Conservation (phyloP, 352 stramenopile species). For the Thraustochytrium striatum region DNA sequence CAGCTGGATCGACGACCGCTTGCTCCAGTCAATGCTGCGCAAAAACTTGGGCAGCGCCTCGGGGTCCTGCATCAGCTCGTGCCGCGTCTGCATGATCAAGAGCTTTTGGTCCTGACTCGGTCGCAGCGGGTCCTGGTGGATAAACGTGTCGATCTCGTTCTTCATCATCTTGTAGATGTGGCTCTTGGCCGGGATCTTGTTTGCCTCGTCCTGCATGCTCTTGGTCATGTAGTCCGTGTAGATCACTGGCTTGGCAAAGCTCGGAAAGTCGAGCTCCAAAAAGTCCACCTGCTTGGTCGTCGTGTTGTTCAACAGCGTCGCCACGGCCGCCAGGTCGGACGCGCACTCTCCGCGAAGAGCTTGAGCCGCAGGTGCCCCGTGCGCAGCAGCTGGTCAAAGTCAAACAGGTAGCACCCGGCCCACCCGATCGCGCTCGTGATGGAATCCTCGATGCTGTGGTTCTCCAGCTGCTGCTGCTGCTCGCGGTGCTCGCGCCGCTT, state of each 20-base stretch:
- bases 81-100: conserved; percentile 70
- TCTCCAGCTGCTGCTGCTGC: background rate
- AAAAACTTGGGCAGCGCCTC: conserved; percentile 73
- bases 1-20: conserved; percentile 70
- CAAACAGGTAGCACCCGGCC: conserved; percentile 70
- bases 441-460: background rate
- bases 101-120: conserved; percentile 62
- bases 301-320: conserved; percentile 49
- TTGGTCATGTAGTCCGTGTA: conserved; percentile 50
- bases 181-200: conserved; percentile 27
- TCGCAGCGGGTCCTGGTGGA: conserved; percentile 66
- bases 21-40: conserved; percentile 71
- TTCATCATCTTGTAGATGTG: conserved; percentile 53
- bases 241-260: conserved; percentile 60
- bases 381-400: conserved; percentile 69
- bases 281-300: conserved; percentile 69
- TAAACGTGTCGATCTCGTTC: conserved; percentile 59
- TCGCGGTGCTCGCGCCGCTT: background rate
- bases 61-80: conserved; percentile 61
- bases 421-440: conserved; percentile 55
- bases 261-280: conserved; percentile 25
- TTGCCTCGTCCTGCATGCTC: background rate
- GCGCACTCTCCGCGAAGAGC: conserved; percentile 54
- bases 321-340: conserved; percentile 14
- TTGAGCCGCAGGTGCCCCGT: conserved; percentile 61